A percentile compares a stretch with the other conserved stretches of the same genome.
phyloP scores from a whole-genome alignment of 805 yeast species.

The Nakazawaea ernobii region DNA sequence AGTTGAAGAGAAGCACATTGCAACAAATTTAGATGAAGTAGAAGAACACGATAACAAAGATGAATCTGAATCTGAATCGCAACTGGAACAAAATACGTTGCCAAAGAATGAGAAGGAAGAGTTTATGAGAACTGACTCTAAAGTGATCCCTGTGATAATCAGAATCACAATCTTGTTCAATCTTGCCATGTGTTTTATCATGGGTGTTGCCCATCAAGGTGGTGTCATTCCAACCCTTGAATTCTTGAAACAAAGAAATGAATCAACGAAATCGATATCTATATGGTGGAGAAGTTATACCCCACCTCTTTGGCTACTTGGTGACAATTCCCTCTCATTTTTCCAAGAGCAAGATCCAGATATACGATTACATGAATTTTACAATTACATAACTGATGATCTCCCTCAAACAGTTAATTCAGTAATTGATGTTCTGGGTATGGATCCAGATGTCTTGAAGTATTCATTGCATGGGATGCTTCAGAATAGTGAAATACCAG shows the following conservation, averaged over 20 bases:
- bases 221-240: constrained; percentile 73
- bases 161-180: constrained; percentile 63
- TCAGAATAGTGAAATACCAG: constrained; percentile 7
- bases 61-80: constrained; percentile 2
- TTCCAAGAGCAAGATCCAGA: constrained; percentile 3
- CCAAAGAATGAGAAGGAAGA: constrained; percentile 2
- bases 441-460: constrained; percentile 18
- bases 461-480: constrained; percentile 3
- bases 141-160: constrained; percentile 21
- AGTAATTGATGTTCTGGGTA: constrained; percentile 43
- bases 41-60: background rate
- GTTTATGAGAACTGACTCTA: constrained; percentile 11
- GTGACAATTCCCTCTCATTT: background rate
- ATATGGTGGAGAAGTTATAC: constrained; percentile 94
- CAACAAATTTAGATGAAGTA: background rate
- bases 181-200: constrained; percentile 45
- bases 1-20: constrained; percentile 1
- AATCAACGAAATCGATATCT: constrained; percentile 27
- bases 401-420: constrained; percentile 12
- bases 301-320: constrained; percentile 81
- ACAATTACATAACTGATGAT: constrained; percentile 4
- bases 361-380: constrained; percentile 7
- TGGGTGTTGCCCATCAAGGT: constrained; percentile 87
- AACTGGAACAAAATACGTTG: background rate
- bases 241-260: constrained; percentile 24